Base-by-base conservation (phyloP, 2,329 filamentous ascomycete species). In the Cladosporium velox region DNA sequence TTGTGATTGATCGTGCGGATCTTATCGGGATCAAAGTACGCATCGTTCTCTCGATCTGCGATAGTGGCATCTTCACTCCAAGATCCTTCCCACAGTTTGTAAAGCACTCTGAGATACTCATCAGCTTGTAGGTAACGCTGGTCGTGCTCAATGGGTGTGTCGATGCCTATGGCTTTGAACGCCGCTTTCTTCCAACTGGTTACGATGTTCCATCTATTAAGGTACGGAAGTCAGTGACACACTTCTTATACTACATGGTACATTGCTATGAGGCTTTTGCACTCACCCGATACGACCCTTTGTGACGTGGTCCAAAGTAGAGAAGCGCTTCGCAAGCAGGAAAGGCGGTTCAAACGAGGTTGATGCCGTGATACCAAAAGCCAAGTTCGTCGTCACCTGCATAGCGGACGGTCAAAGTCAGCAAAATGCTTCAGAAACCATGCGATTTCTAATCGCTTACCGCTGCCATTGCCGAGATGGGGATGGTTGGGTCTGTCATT, bases 381-480 rank as follows among this genome's bases (percentile, higher is more conserved):
- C 80, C 2, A 90, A 78, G 60, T 87, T 87, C 76, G 87, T 88
- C 0, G 87, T 89, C 34, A 88, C 87, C 41, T 47, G 21, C n/a
- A 5, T 10, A 11, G n/a, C 8, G n/a, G 21, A 12, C 7, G 12
- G 2, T 4, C 0, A 6, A 21, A 47, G 41, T 47, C 41, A 47
- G 41, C n/a, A 4, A 2, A 47, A 5, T 47, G 8, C 21, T 18
- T 21, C 41, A 12, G 5, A 47, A n/a, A 24, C 10, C 41, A 21
- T 47, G 3, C 38, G 6, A 8, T 21, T 21, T 21, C 2, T 7
- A 4, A n/a, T 47, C 2, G 2, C 41, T n/a, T 47, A 47, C 41
- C 0, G 87, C 86, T 3, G 87, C 87, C 87, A 90, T 90, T 35
- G 87, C 87, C 2, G 83, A 83, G 64, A 89, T 87, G 2, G 86